Percentiles rank a stretch among this genome's conserved stretches.
Evolutionary conservation across 2,329 filamentous ascomycete species (phyloP).

Genomic region (Stagonosporopsis cucurbitacearum): DNA sequence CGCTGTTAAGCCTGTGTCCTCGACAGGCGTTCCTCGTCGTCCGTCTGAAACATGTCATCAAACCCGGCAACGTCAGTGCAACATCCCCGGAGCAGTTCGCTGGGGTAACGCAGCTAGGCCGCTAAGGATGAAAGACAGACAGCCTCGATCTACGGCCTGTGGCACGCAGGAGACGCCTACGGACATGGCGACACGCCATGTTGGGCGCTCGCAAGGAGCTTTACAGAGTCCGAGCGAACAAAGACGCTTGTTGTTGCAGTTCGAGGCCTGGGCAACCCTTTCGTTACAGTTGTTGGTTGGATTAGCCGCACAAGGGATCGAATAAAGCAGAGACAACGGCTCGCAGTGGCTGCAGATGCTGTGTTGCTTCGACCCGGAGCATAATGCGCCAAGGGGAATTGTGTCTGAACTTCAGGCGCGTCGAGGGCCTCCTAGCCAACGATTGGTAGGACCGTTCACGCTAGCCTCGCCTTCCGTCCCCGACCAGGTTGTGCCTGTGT

Average conservation of each 20-base stretch:
- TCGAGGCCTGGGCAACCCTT: background rate
- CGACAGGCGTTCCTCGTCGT: constrained; percentile 30
- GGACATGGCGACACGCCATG: constrained; percentile 14
- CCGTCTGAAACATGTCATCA: constrained; percentile 36
- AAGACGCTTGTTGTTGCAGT: constrained; percentile 11
- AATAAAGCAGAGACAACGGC: background rate
- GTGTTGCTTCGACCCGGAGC: constrained; percentile 6
- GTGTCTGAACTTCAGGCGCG: constrained; percentile 18
- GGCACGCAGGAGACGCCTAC: constrained; percentile 1
- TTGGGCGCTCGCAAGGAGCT: constrained; percentile 4
- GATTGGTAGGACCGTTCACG: constrained; percentile 8
- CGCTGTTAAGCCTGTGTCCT: constrained; percentile 20
- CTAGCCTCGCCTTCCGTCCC: constrained; percentile 2
- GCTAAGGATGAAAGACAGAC: background rate
- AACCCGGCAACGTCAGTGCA: constrained; percentile 25
- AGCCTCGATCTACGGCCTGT: constrained; percentile 9
- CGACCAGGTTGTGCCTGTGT: constrained; percentile 12
- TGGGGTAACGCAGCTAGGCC: constrained; percentile 29
- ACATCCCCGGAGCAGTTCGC: constrained; percentile 26
- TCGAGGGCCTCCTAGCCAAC: background rate
- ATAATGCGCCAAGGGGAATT: constrained; percentile 9
- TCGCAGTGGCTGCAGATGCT: constrained; percentile 2
- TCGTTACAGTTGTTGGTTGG: background rate
- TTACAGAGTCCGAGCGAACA: constrained; percentile 2
- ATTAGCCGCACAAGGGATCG: constrained; percentile 13